Conservation (phyloP, 1,139 yeast species). For the Zhuliangozyma blackwelliae region DNA sequence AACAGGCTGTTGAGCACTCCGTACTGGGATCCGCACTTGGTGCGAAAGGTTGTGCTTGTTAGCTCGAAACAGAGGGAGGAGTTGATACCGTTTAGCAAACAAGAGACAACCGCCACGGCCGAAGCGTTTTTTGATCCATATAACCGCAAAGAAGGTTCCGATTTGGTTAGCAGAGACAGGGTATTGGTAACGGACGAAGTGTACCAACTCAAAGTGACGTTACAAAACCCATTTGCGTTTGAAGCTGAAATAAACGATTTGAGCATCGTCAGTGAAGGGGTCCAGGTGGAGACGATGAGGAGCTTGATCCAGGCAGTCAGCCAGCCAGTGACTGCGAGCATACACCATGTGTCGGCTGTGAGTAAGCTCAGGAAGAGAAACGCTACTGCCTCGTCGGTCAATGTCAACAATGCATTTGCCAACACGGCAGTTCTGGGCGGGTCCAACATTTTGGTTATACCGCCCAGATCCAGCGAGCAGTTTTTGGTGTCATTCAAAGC, state of each 20-base stretch:
- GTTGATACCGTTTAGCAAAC: conserved; percentile 26
- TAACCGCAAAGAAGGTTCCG: conserved; percentile 13
- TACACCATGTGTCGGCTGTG: background rate
- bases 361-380: background rate
- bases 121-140: conserved; percentile 33
- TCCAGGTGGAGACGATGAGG: conserved; percentile 26
- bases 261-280: conserved; percentile 33
- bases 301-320: conserved; percentile 5
- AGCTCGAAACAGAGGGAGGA: conserved; percentile 20
- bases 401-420: background rate
- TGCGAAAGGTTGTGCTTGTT: conserved; percentile 47
- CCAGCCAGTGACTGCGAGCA: background rate
- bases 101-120: conserved; percentile 17
- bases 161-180: conserved; percentile 21
- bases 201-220: conserved; percentile 46
- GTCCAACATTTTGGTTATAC: conserved; percentile 13
- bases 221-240: conserved; percentile 82
- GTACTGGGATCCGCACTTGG: conserved; percentile 71
- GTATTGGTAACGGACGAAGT: conserved; percentile 54
- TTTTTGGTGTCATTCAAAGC: conserved; percentile 36
- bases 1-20: conserved; percentile 16
- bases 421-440: conserved; percentile 1
- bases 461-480: conserved; percentile 28
- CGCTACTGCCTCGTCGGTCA: background rate
- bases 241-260: conserved; percentile 61